Base-by-base conservation (phyloP, 2,329 filamentous ascomycete genomes). In the Geoglossum cookeanum region DNA sequence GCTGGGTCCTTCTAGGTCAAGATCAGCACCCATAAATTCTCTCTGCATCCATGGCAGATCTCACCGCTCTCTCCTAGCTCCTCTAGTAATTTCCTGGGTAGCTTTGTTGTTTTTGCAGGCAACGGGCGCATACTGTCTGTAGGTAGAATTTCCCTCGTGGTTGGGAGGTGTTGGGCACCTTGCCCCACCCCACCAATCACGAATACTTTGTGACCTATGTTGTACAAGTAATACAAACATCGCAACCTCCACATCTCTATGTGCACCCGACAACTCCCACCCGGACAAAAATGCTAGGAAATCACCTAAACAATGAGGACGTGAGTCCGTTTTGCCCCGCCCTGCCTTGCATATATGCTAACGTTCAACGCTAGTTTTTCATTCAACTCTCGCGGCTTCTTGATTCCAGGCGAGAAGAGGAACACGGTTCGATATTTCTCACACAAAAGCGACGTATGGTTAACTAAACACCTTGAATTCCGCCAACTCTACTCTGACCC, bases 381-480 rank as follows among this genome's bases (percentile, higher is more conserved):
- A 71, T 73, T 60, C 77, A 77, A 65, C 77, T 91, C 61, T 72
- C 74, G 55, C 75, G 81, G 64, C 80, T 91, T 61, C 85, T 92
- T 70, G 75, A 79, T 60, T 69, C 75, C 61, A 78, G 78, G 60
- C 83, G 83, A 65, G 75, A 78, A 65, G 82, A 82, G 67, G 78
- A 84, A 64, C 83, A 88, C 69, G 85, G 85, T 64, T 80, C 81
- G 55, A 74, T 94, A 62, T 83, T 79, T 68, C 74, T 94, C 59
- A 83, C 79, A 55, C 87, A 94, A 67, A 91, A 91, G 68, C 78
- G 85, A 71, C 70, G 84, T 86, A 75, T 61, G 77, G 55, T 30
- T 11, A 7, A 3, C n/a, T 48, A n/a, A 13, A 32, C 4, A 11
- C 56, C 29, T 27, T 7, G 15, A 58, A 39, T 11, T 39, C 32